Evolutionary conservation across 2,329 filamentous ascomycete species (phyloP).

Genomic region (Claviceps monticola): DNA sequence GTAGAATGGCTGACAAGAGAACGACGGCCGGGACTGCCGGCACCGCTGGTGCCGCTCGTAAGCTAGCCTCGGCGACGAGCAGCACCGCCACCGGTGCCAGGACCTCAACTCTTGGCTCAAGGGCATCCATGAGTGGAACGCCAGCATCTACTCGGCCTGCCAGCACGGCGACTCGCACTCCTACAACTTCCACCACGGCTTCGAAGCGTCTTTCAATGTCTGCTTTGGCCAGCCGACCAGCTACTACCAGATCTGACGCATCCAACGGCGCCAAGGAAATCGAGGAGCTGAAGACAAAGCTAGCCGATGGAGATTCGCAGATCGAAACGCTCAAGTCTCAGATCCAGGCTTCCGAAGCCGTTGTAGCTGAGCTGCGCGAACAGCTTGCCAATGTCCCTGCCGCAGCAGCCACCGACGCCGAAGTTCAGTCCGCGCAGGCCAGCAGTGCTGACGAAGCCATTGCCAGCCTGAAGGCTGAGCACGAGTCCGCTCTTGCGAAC

Average conservation of each 20-base stretch:
- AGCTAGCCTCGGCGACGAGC: slow-evolving; percentile 18
- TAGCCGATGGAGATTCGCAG: slow-evolving; percentile 43
- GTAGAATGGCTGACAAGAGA: slow-evolving; percentile 21
- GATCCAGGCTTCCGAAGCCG: slow-evolving; percentile 40
- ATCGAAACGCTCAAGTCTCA: slow-evolving; percentile 43
- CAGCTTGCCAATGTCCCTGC: slow-evolving; percentile 30
- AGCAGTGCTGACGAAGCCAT: slow-evolving; percentile 25
- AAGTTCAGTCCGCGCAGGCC: slow-evolving; percentile 27
- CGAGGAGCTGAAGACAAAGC: slow-evolving; percentile 46
- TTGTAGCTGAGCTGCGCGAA: slow-evolving; percentile 38
- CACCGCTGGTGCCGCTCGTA: slow-evolving; percentile 20
- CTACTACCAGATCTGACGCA: slow-evolving; percentile 23
- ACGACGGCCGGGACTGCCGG: slow-evolving; percentile 20
- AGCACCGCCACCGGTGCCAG: slow-evolving; percentile 24
- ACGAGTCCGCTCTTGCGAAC: slow-evolving; percentile 32
- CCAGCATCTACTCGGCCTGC: slow-evolving; percentile 22
- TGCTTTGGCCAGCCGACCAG: slow-evolving; percentile 20
- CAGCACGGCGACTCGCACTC: slow-evolving; percentile 18
- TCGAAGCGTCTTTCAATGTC: slow-evolving; percentile 44
- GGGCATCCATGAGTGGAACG: slow-evolving; percentile 16
- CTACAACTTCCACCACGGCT: slow-evolving; percentile 29
- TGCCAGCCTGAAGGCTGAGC: slow-evolving; percentile 33
- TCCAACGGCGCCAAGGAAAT: slow-evolving; percentile 38
- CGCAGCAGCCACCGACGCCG: slow-evolving; percentile 21
- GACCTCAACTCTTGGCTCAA: slow-evolving; percentile 17